Conservation (phyloP, 2,329 filamentous ascomycete species). For the Trichoderma koningiopsis region DNA sequence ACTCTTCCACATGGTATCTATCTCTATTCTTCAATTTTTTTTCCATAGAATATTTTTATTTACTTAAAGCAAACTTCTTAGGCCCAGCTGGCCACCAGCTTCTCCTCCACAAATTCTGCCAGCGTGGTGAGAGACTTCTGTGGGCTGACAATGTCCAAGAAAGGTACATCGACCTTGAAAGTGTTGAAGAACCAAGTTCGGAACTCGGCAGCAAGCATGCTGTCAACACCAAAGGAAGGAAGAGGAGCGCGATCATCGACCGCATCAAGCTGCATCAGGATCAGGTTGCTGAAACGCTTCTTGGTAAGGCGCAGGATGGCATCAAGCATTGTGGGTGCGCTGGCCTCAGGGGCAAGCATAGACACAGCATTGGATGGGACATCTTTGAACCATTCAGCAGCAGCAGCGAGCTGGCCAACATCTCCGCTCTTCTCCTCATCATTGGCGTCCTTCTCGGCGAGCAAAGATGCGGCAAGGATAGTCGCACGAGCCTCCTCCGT, state of each 20-base stretch:
- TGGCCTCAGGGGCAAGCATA: constrained; percentile 9
- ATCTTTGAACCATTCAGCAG: constrained; percentile 7
- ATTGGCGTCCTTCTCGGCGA: constrained; percentile 11
- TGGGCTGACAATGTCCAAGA: constrained; percentile 13
- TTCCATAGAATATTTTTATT: not conserved
- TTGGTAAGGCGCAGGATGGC: constrained; percentile 24
- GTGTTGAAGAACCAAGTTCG: constrained; percentile 40
- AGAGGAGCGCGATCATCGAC: constrained; percentile 35
- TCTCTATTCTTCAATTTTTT: not conserved
- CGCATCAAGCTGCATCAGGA: constrained; percentile 34
- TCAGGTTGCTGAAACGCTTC: constrained; percentile 30
- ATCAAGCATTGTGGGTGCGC: constrained; percentile 14
- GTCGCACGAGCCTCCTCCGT: constrained; percentile 30
- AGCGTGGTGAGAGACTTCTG: constrained; percentile 24
- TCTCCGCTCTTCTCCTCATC: constrained; percentile 19
- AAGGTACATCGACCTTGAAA: constrained; percentile 39
- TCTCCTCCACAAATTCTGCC: constrained; percentile 15
- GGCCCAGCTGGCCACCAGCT: constrained; percentile 5
- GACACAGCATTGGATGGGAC: not conserved
- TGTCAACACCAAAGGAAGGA: constrained; percentile 42
- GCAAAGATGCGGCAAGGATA: constrained; percentile 26
- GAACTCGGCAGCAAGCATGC: constrained; percentile 46
- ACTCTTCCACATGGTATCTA: not conserved
- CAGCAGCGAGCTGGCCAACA: constrained; percentile 1
- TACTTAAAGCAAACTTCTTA: not conserved